phyloP scores from a whole-genome alignment of 1,139 yeast species.

The Candida frijolesensis region DNA sequence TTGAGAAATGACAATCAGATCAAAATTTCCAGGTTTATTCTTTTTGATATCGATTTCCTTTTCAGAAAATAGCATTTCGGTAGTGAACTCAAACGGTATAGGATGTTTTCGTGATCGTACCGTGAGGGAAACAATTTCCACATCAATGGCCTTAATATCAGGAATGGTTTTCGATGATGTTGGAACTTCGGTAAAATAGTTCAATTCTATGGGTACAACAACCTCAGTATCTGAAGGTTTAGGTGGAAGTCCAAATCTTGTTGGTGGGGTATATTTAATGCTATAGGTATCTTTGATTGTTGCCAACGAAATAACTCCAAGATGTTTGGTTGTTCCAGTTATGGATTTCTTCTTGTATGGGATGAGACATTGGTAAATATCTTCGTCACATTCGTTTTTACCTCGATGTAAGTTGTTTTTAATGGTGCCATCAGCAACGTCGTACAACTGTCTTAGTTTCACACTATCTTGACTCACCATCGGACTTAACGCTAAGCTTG shows the following conservation, averaged over 20 bases:
- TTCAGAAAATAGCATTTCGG: slow-evolving; percentile 41
- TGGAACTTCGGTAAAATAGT: slow-evolving; percentile 28
- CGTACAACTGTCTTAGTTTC: slow-evolving; percentile 40
- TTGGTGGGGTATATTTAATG: slow-evolving; percentile 38
- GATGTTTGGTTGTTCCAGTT: slow-evolving; percentile 34
- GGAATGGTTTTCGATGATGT: slow-evolving; percentile 16
- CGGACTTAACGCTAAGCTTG: slow-evolving; percentile 13
- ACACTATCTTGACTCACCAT: slow-evolving; percentile 15
- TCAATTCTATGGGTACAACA: slow-evolving; percentile 39
- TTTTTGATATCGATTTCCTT: slow-evolving; percentile 23
- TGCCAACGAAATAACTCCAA: slow-evolving; percentile 40
- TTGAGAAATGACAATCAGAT: slow-evolving; percentile 32
- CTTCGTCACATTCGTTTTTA: slow-evolving; percentile 20
- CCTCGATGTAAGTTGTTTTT: slow-evolving; percentile 18
- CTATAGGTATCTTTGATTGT: slow-evolving; percentile 37
- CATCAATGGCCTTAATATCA: slow-evolving; percentile 34
- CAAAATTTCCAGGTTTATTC: slow-evolving; percentile 28
- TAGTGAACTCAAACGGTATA: slow-evolving; percentile 45
- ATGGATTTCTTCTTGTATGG: slow-evolving; percentile 39
- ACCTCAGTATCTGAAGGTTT: slow-evolving; percentile 22
- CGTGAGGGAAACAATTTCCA: slow-evolving; percentile 42
- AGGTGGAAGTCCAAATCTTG: slow-evolving; percentile 19
- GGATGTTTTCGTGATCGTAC: slow-evolving; percentile 36
- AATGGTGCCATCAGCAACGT: slow-evolving; percentile 21
- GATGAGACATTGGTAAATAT: slow-evolving; percentile 34